These are phyloP conservation scores for Trichoderma asperellum DNA, from an alignment of 2,329 filamentous ascomycete species.

Conservation along the genomic window DNA sequence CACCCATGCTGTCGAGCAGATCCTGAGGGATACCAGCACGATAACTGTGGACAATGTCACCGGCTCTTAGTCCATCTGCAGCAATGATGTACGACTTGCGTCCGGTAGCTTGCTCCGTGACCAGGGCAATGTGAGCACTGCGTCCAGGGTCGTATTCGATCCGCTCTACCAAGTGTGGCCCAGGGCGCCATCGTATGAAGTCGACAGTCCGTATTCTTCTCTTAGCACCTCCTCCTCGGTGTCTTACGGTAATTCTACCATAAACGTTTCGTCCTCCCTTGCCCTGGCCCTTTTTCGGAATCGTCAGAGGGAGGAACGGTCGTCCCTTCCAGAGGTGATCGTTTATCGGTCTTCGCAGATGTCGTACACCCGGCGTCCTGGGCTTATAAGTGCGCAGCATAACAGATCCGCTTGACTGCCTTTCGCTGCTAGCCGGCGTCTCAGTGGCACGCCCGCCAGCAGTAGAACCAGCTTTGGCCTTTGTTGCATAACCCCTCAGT, in stretches of 20 bases:
- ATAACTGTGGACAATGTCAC: slow-evolving; percentile 92
- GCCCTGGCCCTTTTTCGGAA: slow-evolving; percentile 87
- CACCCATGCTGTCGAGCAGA: slow-evolving; percentile 89
- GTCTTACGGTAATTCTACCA: slow-evolving; percentile 84
- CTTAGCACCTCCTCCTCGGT: slow-evolving; percentile 91
- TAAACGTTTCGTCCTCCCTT: slow-evolving; percentile 92
- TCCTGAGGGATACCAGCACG: slow-evolving; percentile 85
- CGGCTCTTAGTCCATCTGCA: slow-evolving; percentile 89
- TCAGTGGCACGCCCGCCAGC: slow-evolving; percentile 32
- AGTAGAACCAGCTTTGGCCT: slow-evolving; percentile 32
- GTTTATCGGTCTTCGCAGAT: slow-evolving; percentile 90
- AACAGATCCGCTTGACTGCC: slow-evolving; percentile 42
- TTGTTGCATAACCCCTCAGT: slow-evolving; percentile 41
- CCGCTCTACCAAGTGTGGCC: slow-evolving; percentile 85
- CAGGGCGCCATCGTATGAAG: slow-evolving; percentile 77
- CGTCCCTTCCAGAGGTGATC: slow-evolving; percentile 96
- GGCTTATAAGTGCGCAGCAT: slow-evolving; percentile 87
- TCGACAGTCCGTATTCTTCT: slow-evolving; percentile 90
- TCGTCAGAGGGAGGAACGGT: slow-evolving; percentile 80
- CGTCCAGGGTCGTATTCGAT: slow-evolving; percentile 96
- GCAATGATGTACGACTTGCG: slow-evolving; percentile 90
- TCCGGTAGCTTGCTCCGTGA: slow-evolving; percentile 74
- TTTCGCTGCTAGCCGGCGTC: slow-evolving; percentile 33
- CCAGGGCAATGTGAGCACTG: slow-evolving; percentile 87
- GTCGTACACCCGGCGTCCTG: slow-evolving; percentile 86